phyloP scores from a whole-genome alignment of 352 stramenopile species.

The Phytophthora syringae region DNA sequence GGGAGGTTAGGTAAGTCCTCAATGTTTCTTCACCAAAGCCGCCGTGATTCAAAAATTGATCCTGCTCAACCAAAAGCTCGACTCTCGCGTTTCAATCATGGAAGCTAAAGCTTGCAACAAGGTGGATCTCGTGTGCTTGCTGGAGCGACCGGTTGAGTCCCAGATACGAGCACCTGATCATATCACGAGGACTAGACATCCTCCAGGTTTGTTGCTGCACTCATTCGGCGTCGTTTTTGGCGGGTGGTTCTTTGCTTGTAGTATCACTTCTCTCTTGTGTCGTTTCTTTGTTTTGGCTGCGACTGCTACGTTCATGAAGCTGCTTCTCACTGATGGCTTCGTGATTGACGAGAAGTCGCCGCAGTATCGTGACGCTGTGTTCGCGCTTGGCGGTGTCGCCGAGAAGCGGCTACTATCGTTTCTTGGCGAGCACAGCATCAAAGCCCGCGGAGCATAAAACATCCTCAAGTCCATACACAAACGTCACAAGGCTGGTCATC shows the following conservation, averaged over 20 bases:
- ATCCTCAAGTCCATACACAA: constrained; percentile 16
- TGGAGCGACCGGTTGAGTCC: not conserved
- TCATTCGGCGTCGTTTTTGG: no score
- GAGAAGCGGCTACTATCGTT: constrained; percentile 4
- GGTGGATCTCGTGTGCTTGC: not conserved
- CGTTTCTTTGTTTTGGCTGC: no score
- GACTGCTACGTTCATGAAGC: not conserved
- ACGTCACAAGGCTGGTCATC: not conserved
- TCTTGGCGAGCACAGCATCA: not conserved
- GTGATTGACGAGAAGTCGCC: not conserved
- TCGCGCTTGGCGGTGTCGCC: not conserved
- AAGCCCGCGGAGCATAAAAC: not conserved
- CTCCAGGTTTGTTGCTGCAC: no score
- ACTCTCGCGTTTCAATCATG: not conserved
- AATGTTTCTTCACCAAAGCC: constrained; percentile 7
- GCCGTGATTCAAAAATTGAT: constrained; percentile 15
- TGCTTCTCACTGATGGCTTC: not conserved
- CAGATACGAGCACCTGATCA: no score
- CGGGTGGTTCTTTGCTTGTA: no score
- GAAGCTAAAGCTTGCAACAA: constrained; percentile 2
- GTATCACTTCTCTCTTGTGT: no score
- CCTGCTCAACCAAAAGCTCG: not conserved
- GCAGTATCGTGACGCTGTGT: not conserved
- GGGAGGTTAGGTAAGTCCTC: no score
- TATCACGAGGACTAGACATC: no score